These are phyloP conservation scores for Marasmius oreades DNA, from an alignment of 1,284 basidiomycete genomes.

Conservation along the genomic window DNA sequence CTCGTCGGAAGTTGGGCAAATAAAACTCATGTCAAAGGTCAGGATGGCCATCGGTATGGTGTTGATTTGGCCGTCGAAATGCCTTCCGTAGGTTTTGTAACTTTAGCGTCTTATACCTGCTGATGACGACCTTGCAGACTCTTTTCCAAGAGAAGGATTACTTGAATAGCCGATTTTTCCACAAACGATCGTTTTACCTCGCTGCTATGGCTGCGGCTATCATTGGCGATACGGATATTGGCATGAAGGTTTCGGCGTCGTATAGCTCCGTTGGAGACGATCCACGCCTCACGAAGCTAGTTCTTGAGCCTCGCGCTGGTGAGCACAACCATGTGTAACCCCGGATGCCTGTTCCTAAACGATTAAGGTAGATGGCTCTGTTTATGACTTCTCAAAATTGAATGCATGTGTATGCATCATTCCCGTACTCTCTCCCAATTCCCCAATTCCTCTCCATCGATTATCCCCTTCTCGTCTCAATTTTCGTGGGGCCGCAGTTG, in stretches of 20 bases:
- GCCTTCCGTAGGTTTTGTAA: conserved; percentile 63
- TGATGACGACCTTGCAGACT: conserved; percentile 34
- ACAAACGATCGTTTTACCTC: conserved; percentile 91
- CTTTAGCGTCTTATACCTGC: not conserved
- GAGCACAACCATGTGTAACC: conserved; percentile 17
- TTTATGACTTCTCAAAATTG: conserved; percentile 64
- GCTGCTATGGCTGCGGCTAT: conserved; percentile 76
- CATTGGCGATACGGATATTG: conserved; percentile 34
- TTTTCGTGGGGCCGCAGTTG: conserved; percentile 41
- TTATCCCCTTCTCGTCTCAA: conserved; percentile 79
- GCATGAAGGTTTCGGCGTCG: conserved; percentile 47
- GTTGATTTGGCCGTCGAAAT: conserved; percentile 88
- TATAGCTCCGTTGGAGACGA: conserved; percentile 65
- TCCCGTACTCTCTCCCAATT: conserved; percentile 55
- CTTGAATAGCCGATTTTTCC: conserved; percentile 86
- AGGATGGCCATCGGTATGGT: conserved; percentile 60
- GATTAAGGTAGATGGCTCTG: conserved; percentile 12
- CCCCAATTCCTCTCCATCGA: conserved; percentile 60
- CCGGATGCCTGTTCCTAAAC: not conserved
- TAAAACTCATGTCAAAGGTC: conserved; percentile 61
- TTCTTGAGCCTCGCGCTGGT: conserved; percentile 60
- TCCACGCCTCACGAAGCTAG: conserved; percentile 65
- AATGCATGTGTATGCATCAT: conserved; percentile 74
- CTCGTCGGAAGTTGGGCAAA: conserved; percentile 78
- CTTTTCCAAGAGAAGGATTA: conserved; percentile 97